Conservation (phyloP, 116 monocot species). For the Cymodocea nodosa region DNA sequence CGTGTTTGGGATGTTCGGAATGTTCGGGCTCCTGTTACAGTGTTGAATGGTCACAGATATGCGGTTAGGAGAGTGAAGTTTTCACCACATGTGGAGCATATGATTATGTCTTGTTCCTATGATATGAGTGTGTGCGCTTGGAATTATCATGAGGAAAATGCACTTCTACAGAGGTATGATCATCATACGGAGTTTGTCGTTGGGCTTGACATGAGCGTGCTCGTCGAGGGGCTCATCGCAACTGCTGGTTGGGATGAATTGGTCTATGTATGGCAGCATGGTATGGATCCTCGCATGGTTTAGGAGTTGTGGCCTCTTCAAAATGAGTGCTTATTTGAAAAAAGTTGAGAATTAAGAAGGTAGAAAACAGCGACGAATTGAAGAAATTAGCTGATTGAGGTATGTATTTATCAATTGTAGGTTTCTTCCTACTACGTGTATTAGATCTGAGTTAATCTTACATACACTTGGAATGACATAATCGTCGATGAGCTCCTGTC, state of each 20-base stretch:
- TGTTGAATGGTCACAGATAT: constrained; percentile 73
- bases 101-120: constrained; percentile 75
- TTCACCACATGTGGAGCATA: constrained; percentile 68
- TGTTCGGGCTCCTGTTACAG: constrained; percentile 37
- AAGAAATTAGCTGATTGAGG: too few relatives aligned
- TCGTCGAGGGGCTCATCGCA: constrained; percentile 90
- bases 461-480: too few relatives aligned
- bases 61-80: constrained; percentile 71
- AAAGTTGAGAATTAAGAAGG: too few relatives aligned
- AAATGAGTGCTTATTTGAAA: too few relatives aligned
- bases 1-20: constrained; percentile 80
- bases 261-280: constrained; percentile 92
- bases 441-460: too few relatives aligned
- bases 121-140: constrained; percentile 88
- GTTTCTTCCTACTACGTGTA: too few relatives aligned
- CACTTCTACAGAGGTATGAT: constrained; percentile 42
- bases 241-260: constrained; percentile 92
- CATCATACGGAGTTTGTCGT: constrained; percentile 91
- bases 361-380: too few relatives aligned
- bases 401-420: too few relatives aligned
- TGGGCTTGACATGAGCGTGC: constrained; percentile 89
- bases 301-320: too few relatives aligned
- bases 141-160: constrained; percentile 75
- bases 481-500: too few relatives aligned
- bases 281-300: constrained; percentile 41